These are phyloP conservation scores for Pythium rishiriense DNA, from an alignment of 352 stramenopile genomes.

Conservation along the genomic window DNA sequence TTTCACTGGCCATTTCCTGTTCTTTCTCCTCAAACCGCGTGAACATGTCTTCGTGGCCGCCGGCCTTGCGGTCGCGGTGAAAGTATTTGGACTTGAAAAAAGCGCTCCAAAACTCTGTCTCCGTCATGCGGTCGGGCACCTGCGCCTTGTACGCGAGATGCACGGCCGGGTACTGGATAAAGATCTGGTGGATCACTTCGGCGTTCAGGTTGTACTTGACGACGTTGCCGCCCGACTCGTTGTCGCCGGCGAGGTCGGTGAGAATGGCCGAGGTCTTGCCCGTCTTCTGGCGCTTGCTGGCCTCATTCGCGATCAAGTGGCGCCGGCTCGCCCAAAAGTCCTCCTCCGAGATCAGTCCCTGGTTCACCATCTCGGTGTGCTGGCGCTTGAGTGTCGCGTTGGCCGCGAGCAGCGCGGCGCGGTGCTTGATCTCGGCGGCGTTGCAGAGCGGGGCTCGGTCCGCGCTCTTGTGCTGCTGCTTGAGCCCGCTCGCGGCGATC, in stretches of 20 bases:
- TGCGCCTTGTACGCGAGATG: constrained; percentile 84
- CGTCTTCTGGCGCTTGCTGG: constrained; percentile 84
- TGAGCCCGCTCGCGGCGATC: constrained; percentile 44
- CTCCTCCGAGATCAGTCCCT: constrained; percentile 82
- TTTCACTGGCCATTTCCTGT: constrained; percentile 45
- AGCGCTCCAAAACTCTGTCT: constrained; percentile 86
- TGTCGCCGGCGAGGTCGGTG: constrained; percentile 75
- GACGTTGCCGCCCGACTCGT: constrained; percentile 67
- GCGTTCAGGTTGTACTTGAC: constrained; percentile 91
- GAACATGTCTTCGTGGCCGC: constrained; percentile 82
- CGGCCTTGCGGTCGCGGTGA: constrained; percentile 75
- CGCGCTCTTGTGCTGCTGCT: constrained; percentile 30
- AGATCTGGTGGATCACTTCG: constrained; percentile 90
- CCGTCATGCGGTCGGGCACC: constrained; percentile 88
- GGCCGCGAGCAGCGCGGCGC: constrained; percentile 67
- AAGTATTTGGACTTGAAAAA: constrained; percentile 92
- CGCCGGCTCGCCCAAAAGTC: constrained; percentile 86
- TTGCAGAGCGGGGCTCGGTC: constrained; percentile 64
- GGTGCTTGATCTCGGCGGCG: constrained; percentile 82
- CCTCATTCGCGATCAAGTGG: constrained; percentile 81
- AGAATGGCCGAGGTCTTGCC: constrained; percentile 84
- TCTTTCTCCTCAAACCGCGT: constrained; percentile 85
- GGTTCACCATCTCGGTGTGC: constrained; percentile 87
- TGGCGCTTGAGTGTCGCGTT: constrained; percentile 81
- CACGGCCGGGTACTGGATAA: constrained; percentile 87